A percentile compares a stretch with the other conserved stretches of the same genome.
Evolutionary conservation across 441 rosid genomes (phyloP).

Genomic region (Croton laevigatus): DNA sequence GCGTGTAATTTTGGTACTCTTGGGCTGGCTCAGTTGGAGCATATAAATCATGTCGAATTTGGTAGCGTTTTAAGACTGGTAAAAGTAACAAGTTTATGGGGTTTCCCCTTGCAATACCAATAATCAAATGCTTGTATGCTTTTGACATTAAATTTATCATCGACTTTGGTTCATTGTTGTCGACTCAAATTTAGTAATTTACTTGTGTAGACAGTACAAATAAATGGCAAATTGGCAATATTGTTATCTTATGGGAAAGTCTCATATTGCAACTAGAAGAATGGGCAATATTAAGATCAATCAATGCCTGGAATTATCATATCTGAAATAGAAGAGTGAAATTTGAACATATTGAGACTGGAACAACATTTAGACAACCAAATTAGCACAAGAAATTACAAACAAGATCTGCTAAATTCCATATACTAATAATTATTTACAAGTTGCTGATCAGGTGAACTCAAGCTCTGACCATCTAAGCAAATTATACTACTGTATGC

Average conservation of each 20-base stretch:
- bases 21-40: not conserved
- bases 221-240: no score
- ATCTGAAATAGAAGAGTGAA: not conserved
- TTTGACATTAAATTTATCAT: no score
- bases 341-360: not conserved
- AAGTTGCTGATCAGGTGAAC: constrained; percentile 19
- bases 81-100: not conserved
- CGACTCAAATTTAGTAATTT: no score
- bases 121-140: not conserved
- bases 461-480: constrained; percentile 2
- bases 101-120: not conserved
- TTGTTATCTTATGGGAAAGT: no score
- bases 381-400: not conserved
- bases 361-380: not conserved
- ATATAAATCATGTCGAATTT: not conserved
- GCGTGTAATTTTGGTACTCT: constrained; percentile 2
- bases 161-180: no score
- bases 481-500: constrained; percentile 2
- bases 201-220: no score
- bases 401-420: not conserved
- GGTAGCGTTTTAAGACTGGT: not conserved
- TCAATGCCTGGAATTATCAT: not conserved
- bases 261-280: no score
- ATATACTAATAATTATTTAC: constrained; percentile 19
- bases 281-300: not conserved